A percentile compares a stretch with the other conserved stretches of the same genome.
Conservation (phyloP, 768 basidiomycete genomes). For the Podaxis sp. region DNA sequence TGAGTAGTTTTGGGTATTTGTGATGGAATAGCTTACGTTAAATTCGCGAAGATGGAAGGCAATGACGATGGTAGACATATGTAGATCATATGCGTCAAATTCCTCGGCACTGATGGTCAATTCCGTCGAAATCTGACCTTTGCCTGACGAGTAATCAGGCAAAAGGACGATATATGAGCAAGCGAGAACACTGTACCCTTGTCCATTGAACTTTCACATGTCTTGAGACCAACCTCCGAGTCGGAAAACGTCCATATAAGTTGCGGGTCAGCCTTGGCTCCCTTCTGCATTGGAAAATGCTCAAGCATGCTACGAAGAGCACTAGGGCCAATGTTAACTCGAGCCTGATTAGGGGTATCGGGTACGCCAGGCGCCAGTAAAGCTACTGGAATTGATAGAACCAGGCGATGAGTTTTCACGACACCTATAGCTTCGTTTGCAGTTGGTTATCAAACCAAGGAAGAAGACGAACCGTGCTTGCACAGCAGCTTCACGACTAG, state of each 20-base stretch:
- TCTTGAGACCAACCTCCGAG: constrained; percentile 67
- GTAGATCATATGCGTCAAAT: constrained; percentile 76
- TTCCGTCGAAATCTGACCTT: constrained; percentile 70
- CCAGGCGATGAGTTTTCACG: constrained; percentile 76
- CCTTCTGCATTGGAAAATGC: constrained; percentile 70
- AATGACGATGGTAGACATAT: constrained; percentile 61
- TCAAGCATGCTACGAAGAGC: constrained; percentile 78
- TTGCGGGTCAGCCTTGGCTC: constrained; percentile 70
- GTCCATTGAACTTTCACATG: constrained; percentile 64
- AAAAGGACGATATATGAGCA: background rate
- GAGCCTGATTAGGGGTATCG: constrained; percentile 57
- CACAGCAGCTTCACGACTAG: constrained; percentile 74
- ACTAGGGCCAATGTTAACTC: constrained; percentile 69
- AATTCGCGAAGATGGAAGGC: constrained; percentile 85
- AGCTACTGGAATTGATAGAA: constrained; percentile 55
- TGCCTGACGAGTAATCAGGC: constrained; percentile 33
- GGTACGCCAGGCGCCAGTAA: constrained; percentile 69
- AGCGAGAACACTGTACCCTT: constrained; percentile 45
- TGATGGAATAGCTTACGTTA: constrained; percentile 46
- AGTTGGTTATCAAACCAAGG: background rate
- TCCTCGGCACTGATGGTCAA: constrained; percentile 76
- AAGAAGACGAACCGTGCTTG: constrained; percentile 66
- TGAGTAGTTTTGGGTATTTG: background rate
- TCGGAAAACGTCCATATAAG: constrained; percentile 80
- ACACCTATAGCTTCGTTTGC: constrained; percentile 52